Base-by-base conservation (phyloP, 2,329 filamentous ascomycete genomes). In the Botrytis pseudocinerea region DNA sequence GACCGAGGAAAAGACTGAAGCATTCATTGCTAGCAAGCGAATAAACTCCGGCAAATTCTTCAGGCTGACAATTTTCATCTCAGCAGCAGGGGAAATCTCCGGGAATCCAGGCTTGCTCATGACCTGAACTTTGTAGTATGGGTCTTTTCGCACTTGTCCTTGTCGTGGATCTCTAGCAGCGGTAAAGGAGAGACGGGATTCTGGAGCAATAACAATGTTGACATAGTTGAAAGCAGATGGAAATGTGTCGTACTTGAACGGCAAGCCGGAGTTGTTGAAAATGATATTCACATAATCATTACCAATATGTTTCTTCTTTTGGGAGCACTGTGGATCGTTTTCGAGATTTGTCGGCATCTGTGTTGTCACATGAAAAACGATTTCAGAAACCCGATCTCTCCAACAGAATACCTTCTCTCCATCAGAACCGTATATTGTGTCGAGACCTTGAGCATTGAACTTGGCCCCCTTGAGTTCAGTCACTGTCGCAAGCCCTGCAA, bases 251-350 rank as follows among this genome's bases (percentile, higher is more conserved):
- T 97, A 97, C 71, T 89, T 88, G 84, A 97, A 98, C 0, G 93
- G 92, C 65, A 91, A 82, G n/a, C 96, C 95, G 2, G 95, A 98
- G 79, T 97, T 94, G 81, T 99, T 99, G 87, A 97, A 99, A 73
- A 99, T 92, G 78, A 99, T 97, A 81, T 97, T 98, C 80, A 99
- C 96, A 81, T 93, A 97, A 82, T 98, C 96, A 80, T 99, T 99
- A 73, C 96, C 96, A 74, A 98, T 96, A 80, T 98, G 97, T 4
- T 91, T 88, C 83, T 99, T 99, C 85, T 99, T 99, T 81, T 90
- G 87, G 75, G 91, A 90, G 79, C 92, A 94, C 75, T 89, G 87
- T 16, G 92, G 89, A 78, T 97, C 94, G 44, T 89, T 87, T 71
- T 94, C 90, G 22, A 91, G 84, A 80, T 97, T 89, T 16, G 94